Evolutionary conservation across 352 stramenopile species (phyloP).

Genomic region (Pseudoperonospora humuli): DNA sequence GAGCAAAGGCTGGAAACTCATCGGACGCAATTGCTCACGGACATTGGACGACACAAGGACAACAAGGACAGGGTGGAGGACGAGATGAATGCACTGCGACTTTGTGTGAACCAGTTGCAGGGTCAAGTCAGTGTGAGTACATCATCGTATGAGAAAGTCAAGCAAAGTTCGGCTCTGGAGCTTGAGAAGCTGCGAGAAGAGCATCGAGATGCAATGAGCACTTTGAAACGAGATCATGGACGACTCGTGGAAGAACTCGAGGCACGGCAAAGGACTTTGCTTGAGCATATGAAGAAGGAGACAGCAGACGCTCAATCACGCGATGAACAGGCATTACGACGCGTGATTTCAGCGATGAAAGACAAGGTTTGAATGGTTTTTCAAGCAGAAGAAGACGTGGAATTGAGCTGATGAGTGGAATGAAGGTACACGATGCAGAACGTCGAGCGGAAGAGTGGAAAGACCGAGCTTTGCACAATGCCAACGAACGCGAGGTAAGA

Average conservation of each 20-base stretch:
- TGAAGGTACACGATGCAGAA: slow-evolving; percentile 31
- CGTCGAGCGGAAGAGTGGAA: slow-evolving; percentile 31
- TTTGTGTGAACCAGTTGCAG: slow-evolving; percentile 29
- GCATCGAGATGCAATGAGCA: slow-evolving; percentile 29
- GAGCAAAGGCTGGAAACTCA: slow-evolving; percentile 39
- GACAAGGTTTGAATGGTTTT: slow-evolving; percentile 15
- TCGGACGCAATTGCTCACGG: slow-evolving; percentile 28
- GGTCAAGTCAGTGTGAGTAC: slow-evolving; percentile 31
- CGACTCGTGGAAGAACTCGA: slow-evolving; percentile 37
- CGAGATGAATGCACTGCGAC: slow-evolving; percentile 24
- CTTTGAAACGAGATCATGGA: slow-evolving; percentile 39
- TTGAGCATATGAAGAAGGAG: slow-evolving; percentile 45
- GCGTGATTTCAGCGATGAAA: slow-evolving; percentile 23
- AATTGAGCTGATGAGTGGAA: not conserved
- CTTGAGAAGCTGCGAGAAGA: slow-evolving; percentile 38
- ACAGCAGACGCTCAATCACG: slow-evolving; percentile 19
- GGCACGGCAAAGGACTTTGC: slow-evolving; percentile 30
- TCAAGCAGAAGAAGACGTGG: not conserved
- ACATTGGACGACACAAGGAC: slow-evolving; percentile 35
- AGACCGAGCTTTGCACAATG: slow-evolving; percentile 25
- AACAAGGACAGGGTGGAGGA: slow-evolving; percentile 28
- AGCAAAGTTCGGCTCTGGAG: slow-evolving; percentile 35
- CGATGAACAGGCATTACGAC: slow-evolving; percentile 18
- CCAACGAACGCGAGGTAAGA: slow-evolving; percentile 36
- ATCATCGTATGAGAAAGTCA: slow-evolving; percentile 26